Conservation (phyloP, 2,329 filamentous ascomycete genomes). For the Penicillium paneum region DNA sequence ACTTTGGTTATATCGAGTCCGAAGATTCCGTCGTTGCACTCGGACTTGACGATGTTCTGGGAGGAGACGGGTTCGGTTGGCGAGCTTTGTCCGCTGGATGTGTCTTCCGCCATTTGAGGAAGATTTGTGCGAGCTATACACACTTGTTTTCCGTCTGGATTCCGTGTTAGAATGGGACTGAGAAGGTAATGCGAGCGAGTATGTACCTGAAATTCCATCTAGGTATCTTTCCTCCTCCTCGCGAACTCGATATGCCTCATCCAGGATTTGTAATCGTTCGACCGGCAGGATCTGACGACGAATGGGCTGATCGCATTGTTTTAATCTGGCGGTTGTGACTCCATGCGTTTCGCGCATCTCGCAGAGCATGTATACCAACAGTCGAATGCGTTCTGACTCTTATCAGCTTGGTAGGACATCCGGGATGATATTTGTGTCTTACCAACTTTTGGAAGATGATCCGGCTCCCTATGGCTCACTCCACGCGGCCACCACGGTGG, state of each 20-base stretch:
- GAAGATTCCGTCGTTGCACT: slow-evolving; percentile 2
- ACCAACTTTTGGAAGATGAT: slow-evolving; percentile 36
- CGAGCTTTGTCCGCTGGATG: slow-evolving; percentile 15
- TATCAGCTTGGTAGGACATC: not conserved
- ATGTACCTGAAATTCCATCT: slow-evolving; percentile 38
- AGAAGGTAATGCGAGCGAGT: not conserved
- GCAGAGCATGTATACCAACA: slow-evolving; percentile 42
- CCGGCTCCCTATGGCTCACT: slow-evolving; percentile 35
- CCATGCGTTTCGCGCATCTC: slow-evolving; percentile 35
- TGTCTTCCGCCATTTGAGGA: slow-evolving; percentile 23
- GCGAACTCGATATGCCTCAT: slow-evolving; percentile 42
- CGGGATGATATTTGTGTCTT: slow-evolving; percentile 1
- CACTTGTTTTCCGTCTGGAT: slow-evolving; percentile 26
- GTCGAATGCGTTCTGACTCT: slow-evolving; percentile 36
- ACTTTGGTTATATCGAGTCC: slow-evolving; percentile 3
- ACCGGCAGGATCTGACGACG: slow-evolving; percentile 36
- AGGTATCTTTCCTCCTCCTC: slow-evolving; percentile 39
- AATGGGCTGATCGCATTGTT: slow-evolving; percentile 41
- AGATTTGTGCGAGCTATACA: slow-evolving; percentile 29
- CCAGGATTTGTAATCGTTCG: slow-evolving; percentile 37
- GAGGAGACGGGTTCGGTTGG: slow-evolving; percentile 12
- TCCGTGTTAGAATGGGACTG: slow-evolving; percentile 3
- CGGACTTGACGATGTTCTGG: slow-evolving; percentile 6
- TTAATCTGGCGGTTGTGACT: slow-evolving; percentile 39
- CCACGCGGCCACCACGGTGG: slow-evolving; percentile 36